Percentiles rank a stretch among this genome's conserved stretches.
Evolutionary conservation across 345 rosid genomes (phyloP).

Genomic region (Sonneratia alba): DNA sequence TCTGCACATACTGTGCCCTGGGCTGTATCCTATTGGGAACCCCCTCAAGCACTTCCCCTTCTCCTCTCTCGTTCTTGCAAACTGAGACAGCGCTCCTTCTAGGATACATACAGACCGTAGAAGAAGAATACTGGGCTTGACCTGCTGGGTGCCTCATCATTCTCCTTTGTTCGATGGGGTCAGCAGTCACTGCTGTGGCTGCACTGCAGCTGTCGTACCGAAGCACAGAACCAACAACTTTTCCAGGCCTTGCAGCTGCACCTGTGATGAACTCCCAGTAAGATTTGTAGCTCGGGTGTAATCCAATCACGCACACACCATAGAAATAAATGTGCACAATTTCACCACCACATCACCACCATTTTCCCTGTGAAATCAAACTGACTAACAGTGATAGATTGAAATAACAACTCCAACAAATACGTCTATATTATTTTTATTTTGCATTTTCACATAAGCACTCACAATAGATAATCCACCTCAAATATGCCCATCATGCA

Average conservation of each 20-base stretch:
- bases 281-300: background rate
- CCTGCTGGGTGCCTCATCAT: slow-evolving; percentile 58
- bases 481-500: too few species aligned
- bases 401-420: too few species aligned
- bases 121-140: slow-evolving; percentile 40
- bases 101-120: slow-evolving; percentile 39
- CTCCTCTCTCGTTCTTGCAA: too few species aligned
- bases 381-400: too few species aligned
- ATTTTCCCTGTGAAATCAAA: too few species aligned
- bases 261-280: background rate
- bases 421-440: too few species aligned
- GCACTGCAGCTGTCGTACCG: slow-evolving; percentile 79
- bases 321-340: background rate
- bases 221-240: slow-evolving; percentile 68
- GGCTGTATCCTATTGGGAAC: slow-evolving; percentile 61
- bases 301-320: background rate
- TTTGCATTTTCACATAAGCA: too few species aligned
- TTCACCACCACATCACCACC: too few species aligned
- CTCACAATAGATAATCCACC: too few species aligned
- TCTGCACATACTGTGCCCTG: slow-evolving; percentile 63
- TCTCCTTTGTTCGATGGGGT: slow-evolving; percentile 65
- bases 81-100: slow-evolving; percentile 11
- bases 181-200: slow-evolving; percentile 35
- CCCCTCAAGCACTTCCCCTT: slow-evolving; percentile 22
- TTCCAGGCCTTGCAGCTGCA: slow-evolving; percentile 70